Base-by-base conservation (phyloP, 306 rosid species). In the Nissolia schottii region DNA sequence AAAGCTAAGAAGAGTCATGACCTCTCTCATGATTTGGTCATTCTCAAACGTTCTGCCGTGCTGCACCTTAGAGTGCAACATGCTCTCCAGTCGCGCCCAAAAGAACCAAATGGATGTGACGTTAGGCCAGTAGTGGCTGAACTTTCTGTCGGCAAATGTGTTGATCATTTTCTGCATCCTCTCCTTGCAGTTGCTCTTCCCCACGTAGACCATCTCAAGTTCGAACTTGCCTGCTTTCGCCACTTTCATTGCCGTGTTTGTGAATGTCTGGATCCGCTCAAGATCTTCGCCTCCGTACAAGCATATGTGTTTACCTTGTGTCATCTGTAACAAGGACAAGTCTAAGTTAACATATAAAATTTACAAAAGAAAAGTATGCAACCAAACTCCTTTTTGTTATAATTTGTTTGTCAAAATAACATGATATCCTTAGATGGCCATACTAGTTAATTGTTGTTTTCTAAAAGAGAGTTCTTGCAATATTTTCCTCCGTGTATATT, bases 81-180 rank as follows among this genome's bases (percentile, higher is more conserved):
- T 93, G 88, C 96, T 89, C 58, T 91, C 97, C 1, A 93, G 28
- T 40, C 96, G 14, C 34, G 92, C 78, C 98, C 97, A 93, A 65
- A 93, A 93, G 90, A 89, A 93, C 94, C 94, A 93, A 8, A 81
- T 78, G 14, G 83, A 73, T 4, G 91, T 79, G 31, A 66, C 77
- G 0, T 89, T 81, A 3, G 87, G 71, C 89, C 87, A 91, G 59
- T 5, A 70, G 48, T 76, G 82, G 45, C 97, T 91, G 49, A 86
- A 87, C 6, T 79, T 71, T 46, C 75, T 86, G 0, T 45, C 4
- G 7, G 3, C 5, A 9, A 89, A 87, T 1, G 60, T 53, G 2
- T 10, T 48, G 20, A 78, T 88, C 82, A 81, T 79, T 74, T 68
- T 88, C 64, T 48, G 63, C 71, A 88, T 64, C 8, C 69, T 18